phyloP scores from a whole-genome alignment of 768 basidiomycete species.

The Holtermannia corniformis region DNA sequence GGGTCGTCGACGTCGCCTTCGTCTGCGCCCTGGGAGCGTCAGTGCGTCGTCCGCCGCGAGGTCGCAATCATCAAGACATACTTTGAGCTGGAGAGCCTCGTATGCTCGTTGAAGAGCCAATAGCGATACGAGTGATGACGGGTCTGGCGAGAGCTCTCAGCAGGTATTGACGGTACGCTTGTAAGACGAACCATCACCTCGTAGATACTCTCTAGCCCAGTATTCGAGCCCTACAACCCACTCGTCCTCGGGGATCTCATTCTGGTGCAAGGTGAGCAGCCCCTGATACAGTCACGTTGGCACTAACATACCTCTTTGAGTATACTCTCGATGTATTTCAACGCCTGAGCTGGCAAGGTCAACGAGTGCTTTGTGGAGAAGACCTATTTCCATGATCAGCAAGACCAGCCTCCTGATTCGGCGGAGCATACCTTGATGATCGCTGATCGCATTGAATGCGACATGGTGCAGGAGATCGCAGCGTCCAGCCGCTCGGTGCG shows the following conservation, averaged over 20 bases:
- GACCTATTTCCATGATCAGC: conserved; percentile 14
- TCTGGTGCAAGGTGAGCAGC: conserved; percentile 10
- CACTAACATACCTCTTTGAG: conserved; percentile 27
- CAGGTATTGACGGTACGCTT: not conserved
- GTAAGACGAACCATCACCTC: conserved; percentile 36
- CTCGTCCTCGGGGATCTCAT: conserved; percentile 36
- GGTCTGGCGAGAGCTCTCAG: conserved; percentile 16
- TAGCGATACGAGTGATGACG: conserved; percentile 35
- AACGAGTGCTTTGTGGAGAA: conserved; percentile 41
- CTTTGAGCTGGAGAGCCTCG: conserved; percentile 35
- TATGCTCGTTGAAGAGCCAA: conserved; percentile 35
- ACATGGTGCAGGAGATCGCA: conserved; percentile 13
- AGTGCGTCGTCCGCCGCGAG: conserved; percentile 1
- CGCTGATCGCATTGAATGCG: conserved; percentile 26
- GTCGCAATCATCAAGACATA: too few relatives aligned
- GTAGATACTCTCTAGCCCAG: conserved; percentile 40
- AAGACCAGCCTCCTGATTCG: not conserved
- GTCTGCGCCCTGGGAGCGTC: conserved; percentile 20
- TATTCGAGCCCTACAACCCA: conserved; percentile 35
- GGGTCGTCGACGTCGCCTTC: conserved; percentile 30
- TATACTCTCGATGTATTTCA: conserved; percentile 36
- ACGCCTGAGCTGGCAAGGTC: conserved; percentile 33
- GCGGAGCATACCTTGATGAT: conserved; percentile 30
- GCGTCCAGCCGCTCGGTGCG: too few relatives aligned
- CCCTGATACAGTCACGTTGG: not conserved